phyloP scores from a whole-genome alignment of 352 stramenopile species.

The Pythium vanterpoolii region DNA sequence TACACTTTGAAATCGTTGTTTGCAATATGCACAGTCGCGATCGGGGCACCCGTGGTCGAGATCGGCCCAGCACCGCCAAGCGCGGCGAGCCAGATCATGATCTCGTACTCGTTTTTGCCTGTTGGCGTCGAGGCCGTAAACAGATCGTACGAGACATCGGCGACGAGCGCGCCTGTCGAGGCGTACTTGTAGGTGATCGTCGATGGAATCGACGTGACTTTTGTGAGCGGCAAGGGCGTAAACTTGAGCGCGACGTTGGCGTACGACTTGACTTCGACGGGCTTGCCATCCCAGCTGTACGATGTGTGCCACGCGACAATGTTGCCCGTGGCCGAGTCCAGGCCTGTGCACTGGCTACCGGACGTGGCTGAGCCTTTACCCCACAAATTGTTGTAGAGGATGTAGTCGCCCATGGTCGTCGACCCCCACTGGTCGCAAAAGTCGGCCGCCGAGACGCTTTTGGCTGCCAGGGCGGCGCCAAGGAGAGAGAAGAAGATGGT shows the following conservation, averaged over 20 bases:
- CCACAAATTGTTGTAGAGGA: slow-evolving; percentile 51
- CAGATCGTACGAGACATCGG: slow-evolving; percentile 37
- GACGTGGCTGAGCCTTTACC: slow-evolving; percentile 24
- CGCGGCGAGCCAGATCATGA: slow-evolving; percentile 37
- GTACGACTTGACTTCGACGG: slow-evolving; percentile 43
- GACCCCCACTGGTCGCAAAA: slow-evolving; percentile 40
- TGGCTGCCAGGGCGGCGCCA: background rate
- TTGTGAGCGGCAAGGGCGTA: slow-evolving; percentile 26
- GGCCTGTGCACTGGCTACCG: slow-evolving; percentile 37
- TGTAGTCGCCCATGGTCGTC: slow-evolving; percentile 32
- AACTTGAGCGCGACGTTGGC: slow-evolving; percentile 41
- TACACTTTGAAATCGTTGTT: slow-evolving; percentile 26
- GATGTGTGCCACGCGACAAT: slow-evolving; percentile 36
- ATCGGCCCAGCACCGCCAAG: slow-evolving; percentile 33
- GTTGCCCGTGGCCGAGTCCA: slow-evolving; percentile 26
- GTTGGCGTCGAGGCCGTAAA: slow-evolving; percentile 31
- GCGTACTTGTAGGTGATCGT: slow-evolving; percentile 36
- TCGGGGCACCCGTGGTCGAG: slow-evolving; percentile 26
- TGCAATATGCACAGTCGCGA: slow-evolving; percentile 25
- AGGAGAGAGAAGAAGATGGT: background rate
- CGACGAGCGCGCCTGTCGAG: slow-evolving; percentile 35
- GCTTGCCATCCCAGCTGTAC: slow-evolving; percentile 33
- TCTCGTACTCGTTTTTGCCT: slow-evolving; percentile 30
- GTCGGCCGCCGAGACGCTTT: slow-evolving; percentile 11
- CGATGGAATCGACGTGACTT: slow-evolving; percentile 32